These are phyloP conservation scores for Neurospora tetraspora DNA, from an alignment of 495 filamentous ascomycete species.

Conservation along the genomic window DNA sequence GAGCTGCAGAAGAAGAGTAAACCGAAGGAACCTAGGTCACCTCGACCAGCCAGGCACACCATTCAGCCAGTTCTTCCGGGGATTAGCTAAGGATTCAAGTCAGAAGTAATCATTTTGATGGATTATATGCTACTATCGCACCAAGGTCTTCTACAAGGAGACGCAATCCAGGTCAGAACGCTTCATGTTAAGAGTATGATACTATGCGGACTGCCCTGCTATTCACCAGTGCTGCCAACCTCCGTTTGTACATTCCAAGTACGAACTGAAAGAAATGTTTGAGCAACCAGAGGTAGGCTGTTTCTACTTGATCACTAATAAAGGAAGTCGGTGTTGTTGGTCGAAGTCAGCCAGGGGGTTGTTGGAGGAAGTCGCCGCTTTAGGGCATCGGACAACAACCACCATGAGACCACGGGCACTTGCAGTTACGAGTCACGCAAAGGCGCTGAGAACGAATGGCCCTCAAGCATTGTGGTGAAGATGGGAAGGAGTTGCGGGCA, in stretches of 20 bases:
- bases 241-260: background rate
- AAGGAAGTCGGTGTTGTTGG: background rate
- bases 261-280: background rate
- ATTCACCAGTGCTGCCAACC: background rate
- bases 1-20: conserved; percentile 27
- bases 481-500: background rate
- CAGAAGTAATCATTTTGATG: background rate
- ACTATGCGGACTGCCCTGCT: background rate
- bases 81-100: background rate
- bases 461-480: background rate
- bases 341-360: background rate
- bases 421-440: background rate
- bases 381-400: background rate
- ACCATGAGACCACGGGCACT: background rate
- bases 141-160: background rate
- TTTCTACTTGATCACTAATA: background rate
- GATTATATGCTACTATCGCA: background rate
- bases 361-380: background rate
- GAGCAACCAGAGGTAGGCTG: background rate
- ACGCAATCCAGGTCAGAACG: background rate
- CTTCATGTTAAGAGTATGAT: background rate
- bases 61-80: background rate
- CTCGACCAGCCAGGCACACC: background rate
- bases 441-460: background rate
- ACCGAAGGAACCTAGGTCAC: background rate